A percentile compares a stretch with the other conserved stretches of the same genome.
These are phyloP conservation scores for Stromatinia cepivora DNA, from an alignment of 2,329 filamentous ascomycete genomes.

Conservation along the genomic window DNA sequence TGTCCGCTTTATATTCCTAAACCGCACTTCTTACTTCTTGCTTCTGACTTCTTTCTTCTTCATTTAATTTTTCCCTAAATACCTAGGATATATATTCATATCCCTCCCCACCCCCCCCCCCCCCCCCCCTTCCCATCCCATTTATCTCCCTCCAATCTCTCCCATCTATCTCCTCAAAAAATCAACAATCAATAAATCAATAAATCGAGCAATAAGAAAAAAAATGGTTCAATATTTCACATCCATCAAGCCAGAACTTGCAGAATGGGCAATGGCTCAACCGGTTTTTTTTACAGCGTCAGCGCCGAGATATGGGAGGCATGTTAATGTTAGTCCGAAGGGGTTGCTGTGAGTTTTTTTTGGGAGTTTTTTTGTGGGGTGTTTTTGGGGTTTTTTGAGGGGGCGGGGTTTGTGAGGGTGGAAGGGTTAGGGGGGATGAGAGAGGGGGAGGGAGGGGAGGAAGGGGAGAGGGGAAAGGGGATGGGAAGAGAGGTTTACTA, in stretches of 20 bases:
- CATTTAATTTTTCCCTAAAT: too few species aligned
- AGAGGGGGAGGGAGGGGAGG: too few species aligned
- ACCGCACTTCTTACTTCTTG: too few species aligned
- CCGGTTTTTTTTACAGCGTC: slow-evolving; percentile 75
- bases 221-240: slow-evolving; percentile 43
- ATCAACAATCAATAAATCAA: neutral
- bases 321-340: slow-evolving; percentile 79
- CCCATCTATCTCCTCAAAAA: too few species aligned
- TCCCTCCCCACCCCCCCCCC: too few species aligned
- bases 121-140: too few species aligned
- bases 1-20: too few species aligned
- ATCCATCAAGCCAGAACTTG: slow-evolving; percentile 55
- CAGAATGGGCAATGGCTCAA: slow-evolving; percentile 64
- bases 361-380: too few species aligned
- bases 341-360: slow-evolving; percentile 52
- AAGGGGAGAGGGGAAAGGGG: too few species aligned
- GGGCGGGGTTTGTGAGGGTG: neutral
- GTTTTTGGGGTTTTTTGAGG: neutral
- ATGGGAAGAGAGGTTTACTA: neutral
- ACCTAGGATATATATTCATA: too few species aligned
- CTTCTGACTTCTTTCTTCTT: too few species aligned
- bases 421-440: neutral
- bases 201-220: fast-evolving
- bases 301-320: slow-evolving; percentile 64
- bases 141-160: too few species aligned